Percentiles rank a stretch among this genome's conserved stretches.
phyloP scores from a whole-genome alignment of 75 land plant genomes.

The Larix kaempferi region DNA sequence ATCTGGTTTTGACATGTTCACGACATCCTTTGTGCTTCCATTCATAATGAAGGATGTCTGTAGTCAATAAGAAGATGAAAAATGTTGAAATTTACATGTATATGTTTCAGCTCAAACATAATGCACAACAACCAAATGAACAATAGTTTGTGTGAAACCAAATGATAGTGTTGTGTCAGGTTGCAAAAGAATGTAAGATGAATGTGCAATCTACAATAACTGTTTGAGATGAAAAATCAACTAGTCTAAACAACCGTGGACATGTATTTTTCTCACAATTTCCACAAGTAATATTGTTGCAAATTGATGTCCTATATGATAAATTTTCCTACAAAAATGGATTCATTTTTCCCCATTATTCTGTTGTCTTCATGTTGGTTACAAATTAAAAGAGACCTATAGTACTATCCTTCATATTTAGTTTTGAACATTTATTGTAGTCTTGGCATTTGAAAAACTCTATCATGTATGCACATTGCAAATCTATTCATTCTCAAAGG shows the following conservation, averaged over 20 bases:
- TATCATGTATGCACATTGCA: neutral
- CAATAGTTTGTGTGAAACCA: neutral
- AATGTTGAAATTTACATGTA: neutral
- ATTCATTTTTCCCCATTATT: neutral
- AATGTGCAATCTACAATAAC: neutral
- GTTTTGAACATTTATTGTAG: no score
- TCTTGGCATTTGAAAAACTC: no score
- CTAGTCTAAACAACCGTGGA: neutral
- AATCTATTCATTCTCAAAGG: neutral
- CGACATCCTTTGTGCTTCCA: constrained; percentile 88
- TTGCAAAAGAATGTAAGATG: neutral
- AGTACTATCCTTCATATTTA: neutral
- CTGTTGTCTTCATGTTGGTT: neutral
- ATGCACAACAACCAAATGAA: neutral
- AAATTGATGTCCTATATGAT: neutral
- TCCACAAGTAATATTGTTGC: neutral
- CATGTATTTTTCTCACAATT: no score
- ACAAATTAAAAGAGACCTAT: neutral
- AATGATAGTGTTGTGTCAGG: neutral
- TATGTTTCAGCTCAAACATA: neutral
- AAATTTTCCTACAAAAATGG: neutral
- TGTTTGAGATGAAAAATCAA: neutral
- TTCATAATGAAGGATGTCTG: constrained; percentile 91
- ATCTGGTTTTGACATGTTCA: constrained; percentile 93
- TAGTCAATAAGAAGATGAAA: constrained; percentile 4